Conservation (phyloP, 352 stramenopile genomes). For the Phytopythium sindhum region DNA sequence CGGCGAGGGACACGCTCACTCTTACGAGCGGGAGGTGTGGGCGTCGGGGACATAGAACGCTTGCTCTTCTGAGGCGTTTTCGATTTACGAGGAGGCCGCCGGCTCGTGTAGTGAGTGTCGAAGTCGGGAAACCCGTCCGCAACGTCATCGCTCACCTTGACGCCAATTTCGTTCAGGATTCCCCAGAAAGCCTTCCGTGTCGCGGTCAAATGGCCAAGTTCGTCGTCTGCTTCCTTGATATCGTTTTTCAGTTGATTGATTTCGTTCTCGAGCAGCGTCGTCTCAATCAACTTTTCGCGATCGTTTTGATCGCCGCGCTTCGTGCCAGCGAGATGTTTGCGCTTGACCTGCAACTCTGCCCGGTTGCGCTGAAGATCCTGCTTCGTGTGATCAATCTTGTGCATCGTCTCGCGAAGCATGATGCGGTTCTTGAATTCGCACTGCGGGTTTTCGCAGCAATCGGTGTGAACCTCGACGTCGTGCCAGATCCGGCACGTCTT, state of each 20-base stretch:
- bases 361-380: conserved; percentile 43
- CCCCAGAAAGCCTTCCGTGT: conserved; percentile 58
- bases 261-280: conserved; percentile 45
- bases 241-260: conserved; percentile 64
- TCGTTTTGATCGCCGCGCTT: conserved; percentile 18
- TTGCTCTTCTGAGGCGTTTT: conserved; percentile 16
- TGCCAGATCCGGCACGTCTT: conserved; percentile 72
- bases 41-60: not conserved
- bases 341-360: conserved; percentile 28
- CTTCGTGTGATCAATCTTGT: conserved; percentile 69
- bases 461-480: conserved; percentile 65
- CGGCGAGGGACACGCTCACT: conserved; percentile 13
- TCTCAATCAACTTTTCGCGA: conserved; percentile 37
- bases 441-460: conserved; percentile 57
- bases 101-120: conserved; percentile 47
- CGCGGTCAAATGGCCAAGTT: conserved; percentile 32
- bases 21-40: conserved; percentile 16
- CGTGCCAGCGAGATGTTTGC: conserved; percentile 4
- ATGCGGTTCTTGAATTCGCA: conserved; percentile 74
- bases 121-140: conserved; percentile 54
- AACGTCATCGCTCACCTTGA: conserved; percentile 47
- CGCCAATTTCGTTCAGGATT: conserved; percentile 66
- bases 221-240: conserved; percentile 43
- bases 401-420: conserved; percentile 68
- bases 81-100: conserved; percentile 23